These are phyloP conservation scores for Piper longum DNA, from an alignment of 164 flowering plant genomes.

Conservation along the genomic window DNA sequence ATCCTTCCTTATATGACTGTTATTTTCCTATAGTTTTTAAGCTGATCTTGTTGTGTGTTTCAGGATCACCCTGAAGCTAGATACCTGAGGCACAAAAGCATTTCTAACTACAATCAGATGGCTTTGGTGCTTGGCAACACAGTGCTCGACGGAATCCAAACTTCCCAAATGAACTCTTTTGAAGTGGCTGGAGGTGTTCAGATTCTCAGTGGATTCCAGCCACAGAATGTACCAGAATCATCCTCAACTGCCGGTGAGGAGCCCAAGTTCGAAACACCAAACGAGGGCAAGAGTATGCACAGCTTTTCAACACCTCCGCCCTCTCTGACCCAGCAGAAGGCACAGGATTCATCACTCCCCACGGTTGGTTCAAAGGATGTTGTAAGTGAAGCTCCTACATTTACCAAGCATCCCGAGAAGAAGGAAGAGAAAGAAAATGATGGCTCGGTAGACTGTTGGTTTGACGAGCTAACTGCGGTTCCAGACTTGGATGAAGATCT, in stretches of 20 bases:
- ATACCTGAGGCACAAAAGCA: slow-evolving; percentile 5
- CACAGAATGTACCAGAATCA: slow-evolving; percentile 2
- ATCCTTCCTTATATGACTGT: background rate
- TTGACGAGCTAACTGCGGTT: slow-evolving; percentile 1
- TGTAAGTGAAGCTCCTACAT: slow-evolving; percentile 1
- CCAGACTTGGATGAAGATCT: slow-evolving; percentile 11
- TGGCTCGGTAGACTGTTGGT: background rate
- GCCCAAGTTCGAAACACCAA: background rate
- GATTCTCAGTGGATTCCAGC: background rate
- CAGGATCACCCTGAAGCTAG: slow-evolving; percentile 14
- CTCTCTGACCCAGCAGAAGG: slow-evolving; percentile 4
- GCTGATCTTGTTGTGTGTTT: background rate
- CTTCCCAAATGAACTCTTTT: background rate
- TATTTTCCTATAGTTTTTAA: background rate
- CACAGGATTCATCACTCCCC: background rate
- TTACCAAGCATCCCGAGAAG: background rate
- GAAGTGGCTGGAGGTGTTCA: background rate
- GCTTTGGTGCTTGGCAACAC: slow-evolving; percentile 5
- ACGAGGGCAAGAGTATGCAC: background rate
- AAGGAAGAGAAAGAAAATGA: slow-evolving; percentile 3
- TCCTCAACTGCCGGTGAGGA: slow-evolving; percentile 6
- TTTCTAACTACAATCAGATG: slow-evolving; percentile 6
- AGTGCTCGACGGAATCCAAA: slow-evolving; percentile 4
- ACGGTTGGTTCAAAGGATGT: background rate
- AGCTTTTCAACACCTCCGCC: background rate